phyloP scores from a whole-genome alignment of 257 asterid species.

The Parsonsia alboflavescens region DNA sequence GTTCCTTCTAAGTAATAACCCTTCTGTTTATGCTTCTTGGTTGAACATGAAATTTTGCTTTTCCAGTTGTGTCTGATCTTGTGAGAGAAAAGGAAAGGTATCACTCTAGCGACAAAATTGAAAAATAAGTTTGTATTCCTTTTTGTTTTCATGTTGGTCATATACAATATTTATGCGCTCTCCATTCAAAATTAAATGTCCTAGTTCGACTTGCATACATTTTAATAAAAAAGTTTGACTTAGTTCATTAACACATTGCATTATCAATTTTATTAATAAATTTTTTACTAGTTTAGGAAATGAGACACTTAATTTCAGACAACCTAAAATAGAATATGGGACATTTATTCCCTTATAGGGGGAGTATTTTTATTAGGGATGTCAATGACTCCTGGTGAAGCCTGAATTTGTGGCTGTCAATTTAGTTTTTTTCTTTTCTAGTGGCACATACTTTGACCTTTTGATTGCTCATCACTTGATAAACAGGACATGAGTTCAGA shows the following conservation, averaged over 20 bases:
- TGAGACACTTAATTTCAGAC: too few relatives aligned
- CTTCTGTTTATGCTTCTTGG: not conserved
- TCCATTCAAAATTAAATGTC: too few relatives aligned
- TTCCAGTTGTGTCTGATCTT: not conserved
- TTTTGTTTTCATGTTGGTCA: not conserved
- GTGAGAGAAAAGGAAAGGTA: not conserved
- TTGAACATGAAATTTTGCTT: not conserved
- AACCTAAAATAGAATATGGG: too few relatives aligned
- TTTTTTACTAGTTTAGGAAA: too few relatives aligned
- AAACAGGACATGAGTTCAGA: not conserved
- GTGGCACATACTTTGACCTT: not conserved
- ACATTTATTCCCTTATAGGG: too few relatives aligned
- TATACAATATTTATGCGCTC: not conserved
- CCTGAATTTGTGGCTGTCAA: not conserved
- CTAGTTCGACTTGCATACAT: too few relatives aligned
- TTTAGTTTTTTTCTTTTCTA: not conserved
- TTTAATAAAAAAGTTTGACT: too few relatives aligned
- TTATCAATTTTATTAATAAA: too few relatives aligned
- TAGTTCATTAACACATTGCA: too few relatives aligned
- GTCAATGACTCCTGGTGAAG: not conserved
- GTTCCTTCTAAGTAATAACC: not conserved
- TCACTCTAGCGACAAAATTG: not conserved
- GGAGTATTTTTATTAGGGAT: not conserved
- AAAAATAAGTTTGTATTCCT: not conserved
- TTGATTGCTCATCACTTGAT: not conserved